Evolutionary conservation across 164 flowering plant genomes (phyloP), one percentile per base, ranked within the genome.

Genomic region (Magnolia officinalis): DNA sequence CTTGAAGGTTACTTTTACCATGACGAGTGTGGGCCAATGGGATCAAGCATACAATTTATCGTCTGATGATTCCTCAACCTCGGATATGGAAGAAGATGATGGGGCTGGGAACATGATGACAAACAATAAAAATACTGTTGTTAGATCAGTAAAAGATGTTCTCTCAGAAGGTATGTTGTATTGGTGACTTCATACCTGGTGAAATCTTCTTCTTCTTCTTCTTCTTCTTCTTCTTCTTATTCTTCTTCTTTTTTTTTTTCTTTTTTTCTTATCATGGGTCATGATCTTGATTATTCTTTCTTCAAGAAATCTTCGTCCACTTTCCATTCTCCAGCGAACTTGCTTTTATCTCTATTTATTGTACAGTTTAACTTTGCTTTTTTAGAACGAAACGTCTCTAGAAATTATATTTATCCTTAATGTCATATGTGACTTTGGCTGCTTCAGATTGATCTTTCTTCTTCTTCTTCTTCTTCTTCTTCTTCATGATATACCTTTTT

Each of bases 51-150:
- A 80, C 49, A 82, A 81, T 55, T 70, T 81, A 11, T 85, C 87
- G 10, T 82, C 85, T 13, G 85, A 84, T 74, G 80, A 84, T 23
- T 85, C 87, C 19, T 82, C 85, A 0, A 80, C 79, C 50, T 66
- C 86, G 7, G 85, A 85, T 16, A 11, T 73, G 10, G 84, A 80
- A 71, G 66, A 71, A 67, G 83, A 74, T 64, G 71, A 72, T 52
- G 80, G 68, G 10, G 14, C 74, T 73, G 81, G 81, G 23, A 75
- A 63, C 73, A 50, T 61, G 71, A 77, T 76, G 64, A 66, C 77
- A 20, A 73, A 63, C 37, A 26, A 50, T 69, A 70, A 67, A 45
- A 59, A 29, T 19, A 19, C 69, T 6, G 50, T 29, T 59, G 69
- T 26, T 66, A 70, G 37, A 31, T 77, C 83, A 20, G 24, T 74